Evolutionary conservation across 2,329 filamentous ascomycete species (phyloP).

Genomic region (Rugonectria rugulosa): DNA sequence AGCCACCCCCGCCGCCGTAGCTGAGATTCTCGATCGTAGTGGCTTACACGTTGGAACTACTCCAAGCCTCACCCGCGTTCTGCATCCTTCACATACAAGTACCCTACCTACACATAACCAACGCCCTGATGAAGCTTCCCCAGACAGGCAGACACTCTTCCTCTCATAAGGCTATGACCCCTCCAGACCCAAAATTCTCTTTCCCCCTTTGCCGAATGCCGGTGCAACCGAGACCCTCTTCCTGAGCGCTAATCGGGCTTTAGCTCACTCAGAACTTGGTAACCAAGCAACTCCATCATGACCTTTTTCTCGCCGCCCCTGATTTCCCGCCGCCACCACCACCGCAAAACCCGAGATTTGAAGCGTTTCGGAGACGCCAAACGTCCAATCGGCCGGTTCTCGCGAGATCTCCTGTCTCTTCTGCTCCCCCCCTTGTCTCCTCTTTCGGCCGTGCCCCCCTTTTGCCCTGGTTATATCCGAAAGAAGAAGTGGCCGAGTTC

Average conservation of each 20-base stretch:
- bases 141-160: too few relatives aligned
- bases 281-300: neutral
- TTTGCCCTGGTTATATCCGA: slow-evolving; percentile 13
- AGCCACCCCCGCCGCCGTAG: slow-evolving; percentile 17
- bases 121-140: too few relatives aligned
- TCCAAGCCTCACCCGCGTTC: neutral
- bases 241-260: neutral
- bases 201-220: neutral
- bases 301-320: neutral
- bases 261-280: too few relatives aligned
- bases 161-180: neutral
- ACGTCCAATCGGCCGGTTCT: slow-evolving; percentile 15
- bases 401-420: neutral
- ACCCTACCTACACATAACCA: too few relatives aligned
- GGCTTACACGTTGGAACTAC: neutral
- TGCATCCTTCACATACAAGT: neutral
- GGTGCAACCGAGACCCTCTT: neutral
- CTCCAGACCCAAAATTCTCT: neutral
- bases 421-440: too few relatives aligned
- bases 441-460: neutral
- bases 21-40: neutral
- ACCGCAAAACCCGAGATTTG: neutral
- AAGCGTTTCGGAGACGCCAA: neutral
- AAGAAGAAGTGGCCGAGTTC: slow-evolving; percentile 9
- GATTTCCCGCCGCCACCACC: neutral